phyloP scores from a whole-genome alignment of 2,329 filamentous ascomycete species.

The Trichoderma endophyticum region DNA sequence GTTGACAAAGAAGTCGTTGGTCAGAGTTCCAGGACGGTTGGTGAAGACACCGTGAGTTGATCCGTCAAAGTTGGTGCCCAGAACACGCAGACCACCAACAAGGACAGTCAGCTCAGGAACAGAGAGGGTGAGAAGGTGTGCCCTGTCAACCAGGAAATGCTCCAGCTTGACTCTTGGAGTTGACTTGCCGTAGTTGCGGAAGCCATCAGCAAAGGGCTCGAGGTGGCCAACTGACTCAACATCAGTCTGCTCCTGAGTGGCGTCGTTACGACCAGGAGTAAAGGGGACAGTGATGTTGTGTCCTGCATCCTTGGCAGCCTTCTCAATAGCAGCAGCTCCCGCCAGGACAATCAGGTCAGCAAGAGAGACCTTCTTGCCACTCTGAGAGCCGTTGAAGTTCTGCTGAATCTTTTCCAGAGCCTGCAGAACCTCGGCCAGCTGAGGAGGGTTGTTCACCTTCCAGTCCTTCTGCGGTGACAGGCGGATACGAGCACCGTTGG shows the following conservation, averaged over 20 bases:
- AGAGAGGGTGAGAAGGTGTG: conserved; percentile 66
- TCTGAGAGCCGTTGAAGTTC: conserved; percentile 60
- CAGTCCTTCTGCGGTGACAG: conserved; percentile 70
- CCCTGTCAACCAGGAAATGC: conserved; percentile 68
- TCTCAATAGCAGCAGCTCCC: conserved; percentile 68
- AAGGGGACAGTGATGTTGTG: conserved; percentile 62
- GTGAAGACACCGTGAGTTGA: conserved; percentile 68
- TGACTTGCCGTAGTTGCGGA: conserved; percentile 73
- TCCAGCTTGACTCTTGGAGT: conserved; percentile 61
- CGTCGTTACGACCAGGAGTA: conserved; percentile 68
- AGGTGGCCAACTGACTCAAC: conserved; percentile 60
- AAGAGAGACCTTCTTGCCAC: conserved; percentile 68
- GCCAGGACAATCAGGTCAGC: conserved; percentile 75
- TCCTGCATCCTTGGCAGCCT: conserved; percentile 55
- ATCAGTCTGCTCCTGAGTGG: conserved; percentile 70
- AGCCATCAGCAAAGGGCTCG: conserved; percentile 68
- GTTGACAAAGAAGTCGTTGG: conserved; percentile 81
- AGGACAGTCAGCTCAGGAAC: conserved; percentile 69
- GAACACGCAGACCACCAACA: conserved; percentile 66
- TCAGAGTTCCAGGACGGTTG: conserved; percentile 62
- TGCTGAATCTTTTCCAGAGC: conserved; percentile 63
- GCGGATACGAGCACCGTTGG: conserved; percentile 75
- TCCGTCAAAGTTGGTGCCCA: conserved; percentile 69
- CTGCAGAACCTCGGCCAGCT: conserved; percentile 59
- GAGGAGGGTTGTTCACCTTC: conserved; percentile 69